Conservation (phyloP, 2,329 filamentous ascomycete genomes). For the Aspergillus awamori region DNA sequence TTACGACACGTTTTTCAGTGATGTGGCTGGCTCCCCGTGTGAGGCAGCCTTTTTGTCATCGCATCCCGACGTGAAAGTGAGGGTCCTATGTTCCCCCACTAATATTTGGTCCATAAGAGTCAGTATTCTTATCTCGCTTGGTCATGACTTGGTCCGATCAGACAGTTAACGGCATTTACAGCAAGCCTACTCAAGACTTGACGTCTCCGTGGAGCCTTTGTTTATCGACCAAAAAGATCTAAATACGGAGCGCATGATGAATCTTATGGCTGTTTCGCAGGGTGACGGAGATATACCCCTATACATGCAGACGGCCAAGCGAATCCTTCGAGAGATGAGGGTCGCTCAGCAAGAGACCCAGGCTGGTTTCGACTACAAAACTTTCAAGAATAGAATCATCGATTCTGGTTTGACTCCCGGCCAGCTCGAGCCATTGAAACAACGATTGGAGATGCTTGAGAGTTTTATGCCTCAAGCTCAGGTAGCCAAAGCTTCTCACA, state of each 20-base stretch:
- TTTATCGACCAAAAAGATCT: constrained; percentile 56
- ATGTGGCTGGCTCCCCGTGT: constrained; percentile 55
- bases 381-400: constrained; percentile 44
- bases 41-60: constrained; percentile 63
- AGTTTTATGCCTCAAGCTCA: constrained; percentile 25
- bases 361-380: constrained; percentile 53
- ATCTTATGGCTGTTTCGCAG: constrained; percentile 60
- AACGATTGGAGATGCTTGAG: constrained; percentile 25
- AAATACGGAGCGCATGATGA: constrained; percentile 61
- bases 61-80: constrained; percentile 48
- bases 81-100: constrained; percentile 59
- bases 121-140: not conserved
- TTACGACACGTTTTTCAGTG: constrained; percentile 61
- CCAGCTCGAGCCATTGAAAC: constrained; percentile 22
- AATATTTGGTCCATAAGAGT: constrained; percentile 42
- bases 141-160: not conserved
- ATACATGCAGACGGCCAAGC: constrained; percentile 60
- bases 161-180: constrained; percentile 15
- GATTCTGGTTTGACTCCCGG: constrained; percentile 9
- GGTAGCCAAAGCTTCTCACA: not conserved
- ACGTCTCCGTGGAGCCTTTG: constrained; percentile 55
- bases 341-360: constrained; percentile 43
- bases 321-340: constrained; percentile 59
- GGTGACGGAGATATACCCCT: constrained; percentile 51
- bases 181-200: constrained; percentile 48